A percentile compares a stretch with the other conserved stretches of the same genome.
Evolutionary conservation across 345 rosid genomes (phyloP).

Genomic region (Laguncularia racemosa): DNA sequence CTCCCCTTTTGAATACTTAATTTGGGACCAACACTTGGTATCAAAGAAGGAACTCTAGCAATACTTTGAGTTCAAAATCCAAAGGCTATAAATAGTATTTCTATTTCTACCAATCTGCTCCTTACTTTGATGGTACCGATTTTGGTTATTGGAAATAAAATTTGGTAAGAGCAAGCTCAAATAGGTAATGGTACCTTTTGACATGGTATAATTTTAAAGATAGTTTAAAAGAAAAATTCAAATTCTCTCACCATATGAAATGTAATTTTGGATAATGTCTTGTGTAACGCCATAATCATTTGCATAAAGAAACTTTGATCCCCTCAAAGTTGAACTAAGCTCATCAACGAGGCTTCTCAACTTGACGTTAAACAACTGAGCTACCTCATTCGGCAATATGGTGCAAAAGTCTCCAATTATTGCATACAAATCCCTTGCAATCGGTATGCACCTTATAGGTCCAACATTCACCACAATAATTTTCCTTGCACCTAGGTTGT

Average conservation of each 20-base stretch:
- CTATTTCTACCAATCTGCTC: too few relatives aligned
- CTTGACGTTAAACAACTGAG: constrained; percentile 39
- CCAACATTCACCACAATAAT: constrained; percentile 59
- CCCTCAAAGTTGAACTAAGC: constrained; percentile 29
- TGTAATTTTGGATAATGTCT: constrained; percentile 46
- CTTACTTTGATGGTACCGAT: too few relatives aligned
- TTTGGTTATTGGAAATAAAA: too few relatives aligned
- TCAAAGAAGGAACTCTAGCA: too few relatives aligned
- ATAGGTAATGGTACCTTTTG: too few relatives aligned
- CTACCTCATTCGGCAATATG: constrained; percentile 47
- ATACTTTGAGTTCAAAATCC: too few relatives aligned
- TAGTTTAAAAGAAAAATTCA: too few relatives aligned
- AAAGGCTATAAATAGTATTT: too few relatives aligned
- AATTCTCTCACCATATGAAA: constrained; percentile 31
- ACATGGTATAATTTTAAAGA: too few relatives aligned
- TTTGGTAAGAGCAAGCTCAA: too few relatives aligned
- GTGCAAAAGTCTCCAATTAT: constrained; percentile 35
- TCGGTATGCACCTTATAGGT: constrained; percentile 82
- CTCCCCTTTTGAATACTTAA: too few relatives aligned
- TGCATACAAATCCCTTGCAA: constrained; percentile 43
- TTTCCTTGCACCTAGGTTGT: constrained; percentile 57
- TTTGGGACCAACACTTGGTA: too few relatives aligned
- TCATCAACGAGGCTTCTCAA: constrained; percentile 34
- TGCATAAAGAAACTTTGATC: constrained; percentile 47
- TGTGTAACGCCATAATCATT: constrained; percentile 42